Conservation (phyloP, 2,329 filamentous ascomycete genomes). For the Aspergillus ibericus region DNA sequence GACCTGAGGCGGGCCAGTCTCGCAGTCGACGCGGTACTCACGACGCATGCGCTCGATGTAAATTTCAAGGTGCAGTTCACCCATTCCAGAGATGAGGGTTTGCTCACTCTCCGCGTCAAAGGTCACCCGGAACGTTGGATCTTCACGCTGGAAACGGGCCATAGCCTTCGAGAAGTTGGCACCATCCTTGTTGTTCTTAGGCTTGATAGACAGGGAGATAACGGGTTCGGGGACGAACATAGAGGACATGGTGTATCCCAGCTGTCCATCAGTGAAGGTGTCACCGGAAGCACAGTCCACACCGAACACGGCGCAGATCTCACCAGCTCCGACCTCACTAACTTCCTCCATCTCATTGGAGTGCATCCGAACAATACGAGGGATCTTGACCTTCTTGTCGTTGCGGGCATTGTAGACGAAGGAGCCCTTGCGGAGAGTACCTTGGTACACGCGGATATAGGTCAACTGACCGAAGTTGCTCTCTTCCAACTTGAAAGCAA, state of each 20-base stretch:
- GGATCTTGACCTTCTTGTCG: conserved; percentile 94
- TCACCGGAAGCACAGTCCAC: conserved; percentile 97
- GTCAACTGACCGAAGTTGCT: conserved; percentile 98
- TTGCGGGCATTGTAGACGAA: conserved; percentile 92
- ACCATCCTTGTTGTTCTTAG: conserved; percentile 87
- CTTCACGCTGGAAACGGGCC: conserved; percentile 97
- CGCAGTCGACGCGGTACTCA: conserved; percentile 94
- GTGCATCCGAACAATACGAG: conserved; percentile 98
- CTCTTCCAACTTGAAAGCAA: conserved; percentile 98
- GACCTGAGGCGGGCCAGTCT: conserved; percentile 94
- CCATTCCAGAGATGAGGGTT: conserved; percentile 98
- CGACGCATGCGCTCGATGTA: conserved; percentile 96
- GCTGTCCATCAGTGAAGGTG: conserved; percentile 90
- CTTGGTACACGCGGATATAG: conserved; percentile 98
- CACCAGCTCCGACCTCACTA: conserved; percentile 84
- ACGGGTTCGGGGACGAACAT: conserved; percentile 98
- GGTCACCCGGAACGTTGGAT: conserved; percentile 93
- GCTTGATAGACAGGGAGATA: conserved; percentile 96
- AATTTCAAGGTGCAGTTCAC: conserved; percentile 93
- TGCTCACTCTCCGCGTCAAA: conserved; percentile 91
- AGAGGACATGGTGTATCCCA: conserved; percentile 93
- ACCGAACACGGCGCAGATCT: conserved; percentile 98
- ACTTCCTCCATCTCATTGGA: conserved; percentile 99
- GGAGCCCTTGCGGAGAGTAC: conserved; percentile 80
- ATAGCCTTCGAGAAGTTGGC: conserved; percentile 98